Conservation (phyloP, 2,329 filamentous ascomycete genomes). For the Trichothecium roseum region DNA sequence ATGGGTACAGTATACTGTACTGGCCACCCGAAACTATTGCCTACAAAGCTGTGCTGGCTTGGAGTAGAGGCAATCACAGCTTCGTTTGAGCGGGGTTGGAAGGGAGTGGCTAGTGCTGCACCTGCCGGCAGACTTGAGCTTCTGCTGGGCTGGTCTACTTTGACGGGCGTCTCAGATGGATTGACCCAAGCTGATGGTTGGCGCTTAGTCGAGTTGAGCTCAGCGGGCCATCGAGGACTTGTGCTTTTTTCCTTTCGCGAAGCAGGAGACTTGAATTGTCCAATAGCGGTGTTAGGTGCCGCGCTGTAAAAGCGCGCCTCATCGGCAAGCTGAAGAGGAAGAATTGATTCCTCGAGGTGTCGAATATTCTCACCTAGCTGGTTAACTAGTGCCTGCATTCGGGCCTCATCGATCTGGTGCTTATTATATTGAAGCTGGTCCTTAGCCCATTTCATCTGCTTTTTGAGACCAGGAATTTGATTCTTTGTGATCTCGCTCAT, state of each 20-base stretch:
- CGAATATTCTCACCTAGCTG: conserved; percentile 34
- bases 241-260: conserved; percentile 6
- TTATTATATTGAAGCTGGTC: conserved; percentile 51
- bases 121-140: conserved; percentile 29
- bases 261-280: conserved; percentile 1
- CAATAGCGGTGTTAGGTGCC: not conserved
- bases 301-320: not conserved
- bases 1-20: not conserved
- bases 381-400: conserved; percentile 32
- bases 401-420: conserved; percentile 49
- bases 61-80: not conserved
- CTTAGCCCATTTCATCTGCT: conserved; percentile 44
- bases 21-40: not conserved
- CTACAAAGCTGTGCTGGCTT: not conserved
- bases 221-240: conserved; percentile 3
- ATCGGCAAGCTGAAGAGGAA: conserved; percentile 13
- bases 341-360: conserved; percentile 39
- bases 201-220: conserved; percentile 17
- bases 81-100: conserved; percentile 27
- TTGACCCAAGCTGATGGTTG: no score
- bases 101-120: conserved; percentile 38
- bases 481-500: conserved; percentile 51
- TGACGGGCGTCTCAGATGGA: no score
- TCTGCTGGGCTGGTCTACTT: conserved; percentile 17
- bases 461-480: conserved; percentile 41